phyloP scores from a whole-genome alignment of 2,329 filamentous ascomycete genomes.

The Taxawa tesnikishii region DNA sequence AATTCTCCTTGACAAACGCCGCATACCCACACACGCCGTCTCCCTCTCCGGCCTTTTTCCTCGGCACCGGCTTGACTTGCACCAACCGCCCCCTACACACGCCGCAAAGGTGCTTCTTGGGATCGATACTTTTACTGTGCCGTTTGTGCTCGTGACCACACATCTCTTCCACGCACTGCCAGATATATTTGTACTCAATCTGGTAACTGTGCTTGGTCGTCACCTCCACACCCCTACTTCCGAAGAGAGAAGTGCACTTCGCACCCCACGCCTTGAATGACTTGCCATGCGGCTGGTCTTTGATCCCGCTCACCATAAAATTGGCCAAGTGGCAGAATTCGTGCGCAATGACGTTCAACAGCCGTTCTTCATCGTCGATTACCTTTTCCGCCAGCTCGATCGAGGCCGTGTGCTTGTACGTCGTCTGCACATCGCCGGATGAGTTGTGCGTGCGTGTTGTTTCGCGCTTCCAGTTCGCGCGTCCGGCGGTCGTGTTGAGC shows the following conservation, averaged over 20 bases:
- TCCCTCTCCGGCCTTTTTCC: conserved; percentile 19
- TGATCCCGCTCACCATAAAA: conserved; percentile 71
- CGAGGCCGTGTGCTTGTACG: conserved; percentile 42
- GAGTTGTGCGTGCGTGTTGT: conserved; percentile 9
- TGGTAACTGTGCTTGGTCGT: conserved; percentile 84
- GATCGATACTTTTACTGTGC: conserved; percentile 77
- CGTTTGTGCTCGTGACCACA: conserved; percentile 67
- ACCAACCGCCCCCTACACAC: conserved; percentile 55
- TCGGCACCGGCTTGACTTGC: conserved; percentile 70
- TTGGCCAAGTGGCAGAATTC: conserved; percentile 93
- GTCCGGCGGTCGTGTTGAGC: conserved; percentile 67
- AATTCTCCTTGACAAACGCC: conserved; percentile 54
- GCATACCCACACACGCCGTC: conserved; percentile 38
- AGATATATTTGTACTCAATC: conserved; percentile 87
- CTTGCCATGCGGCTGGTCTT: conserved; percentile 66
- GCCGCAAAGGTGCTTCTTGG: conserved; percentile 59
- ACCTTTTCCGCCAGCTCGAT: conserved; percentile 88
- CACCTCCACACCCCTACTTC: conserved; percentile 54
- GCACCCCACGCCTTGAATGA: conserved; percentile 71
- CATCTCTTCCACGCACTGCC: conserved; percentile 48
- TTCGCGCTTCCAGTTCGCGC: conserved; percentile 38
- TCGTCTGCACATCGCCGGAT: conserved; percentile 4
- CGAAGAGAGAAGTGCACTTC: conserved; percentile 46
- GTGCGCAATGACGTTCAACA: conserved; percentile 87
- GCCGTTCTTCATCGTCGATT: conserved; percentile 61